Evolutionary conservation across 352 stramenopile species (phyloP).

Genomic region (Phytophthora ohioensis): DNA sequence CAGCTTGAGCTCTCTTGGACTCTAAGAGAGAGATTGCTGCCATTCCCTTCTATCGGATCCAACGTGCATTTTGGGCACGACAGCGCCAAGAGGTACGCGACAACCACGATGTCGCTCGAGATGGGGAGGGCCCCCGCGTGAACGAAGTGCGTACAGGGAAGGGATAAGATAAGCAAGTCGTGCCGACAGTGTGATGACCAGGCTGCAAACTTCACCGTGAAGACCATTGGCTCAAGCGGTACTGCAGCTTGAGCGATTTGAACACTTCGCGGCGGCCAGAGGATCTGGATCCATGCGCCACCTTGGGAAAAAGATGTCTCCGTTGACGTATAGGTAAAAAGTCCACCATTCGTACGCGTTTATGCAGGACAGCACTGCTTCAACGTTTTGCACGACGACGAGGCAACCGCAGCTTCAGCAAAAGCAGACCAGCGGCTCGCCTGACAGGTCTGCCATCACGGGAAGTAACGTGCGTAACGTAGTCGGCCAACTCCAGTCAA

Average conservation of each 20-base stretch:
- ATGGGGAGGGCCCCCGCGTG: background rate
- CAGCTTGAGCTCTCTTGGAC: too few species aligned
- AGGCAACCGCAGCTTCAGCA: slow-evolving; percentile 24
- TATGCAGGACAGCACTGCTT: slow-evolving; percentile 7
- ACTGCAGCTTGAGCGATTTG: slow-evolving; percentile 2
- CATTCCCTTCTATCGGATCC: slow-evolving; percentile 1
- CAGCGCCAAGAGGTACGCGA: background rate
- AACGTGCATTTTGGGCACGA: background rate
- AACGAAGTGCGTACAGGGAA: background rate
- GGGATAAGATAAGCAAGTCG: background rate
- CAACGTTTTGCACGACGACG: slow-evolving; percentile 24
- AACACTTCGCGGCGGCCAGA: background rate
- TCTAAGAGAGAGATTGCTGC: too few species aligned
- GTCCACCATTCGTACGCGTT: slow-evolving; percentile 1
- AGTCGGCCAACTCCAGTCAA: background rate
- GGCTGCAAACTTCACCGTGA: too few species aligned
- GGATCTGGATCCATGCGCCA: slow-evolving; percentile 1
- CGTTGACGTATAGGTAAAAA: slow-evolving; percentile 22
- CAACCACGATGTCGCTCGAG: slow-evolving; percentile 7
- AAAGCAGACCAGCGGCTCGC: slow-evolving; percentile 12
- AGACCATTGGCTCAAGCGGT: background rate
- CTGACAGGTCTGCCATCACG: slow-evolving; percentile 15
- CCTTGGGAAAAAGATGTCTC: slow-evolving; percentile 21
- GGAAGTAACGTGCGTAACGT: slow-evolving; percentile 2
- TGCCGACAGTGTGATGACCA: too few species aligned